Conservation (phyloP, 768 basidiomycete species). For the Xerocomellus chrysenteron region DNA sequence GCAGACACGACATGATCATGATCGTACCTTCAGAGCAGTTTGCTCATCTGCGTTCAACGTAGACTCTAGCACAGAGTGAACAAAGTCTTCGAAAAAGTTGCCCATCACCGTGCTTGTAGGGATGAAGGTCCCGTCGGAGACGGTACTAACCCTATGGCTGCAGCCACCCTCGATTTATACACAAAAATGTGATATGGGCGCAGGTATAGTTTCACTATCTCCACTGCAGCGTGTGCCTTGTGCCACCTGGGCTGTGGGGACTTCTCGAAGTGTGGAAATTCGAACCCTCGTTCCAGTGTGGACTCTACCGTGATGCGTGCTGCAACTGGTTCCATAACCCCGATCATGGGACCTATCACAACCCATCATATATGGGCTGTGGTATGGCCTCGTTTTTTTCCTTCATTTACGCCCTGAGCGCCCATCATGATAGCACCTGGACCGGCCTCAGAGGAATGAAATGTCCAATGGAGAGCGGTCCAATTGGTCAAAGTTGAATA, state of each 20-base stretch:
- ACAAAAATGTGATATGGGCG: not conserved
- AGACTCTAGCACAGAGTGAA: conserved; percentile 18
- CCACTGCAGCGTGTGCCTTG: not conserved
- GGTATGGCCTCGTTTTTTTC: not conserved
- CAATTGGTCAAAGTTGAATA: not conserved
- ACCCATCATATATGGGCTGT: not conserved
- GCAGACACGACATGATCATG: not conserved
- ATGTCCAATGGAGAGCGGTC: not conserved
- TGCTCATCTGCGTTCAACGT: conserved; percentile 26
- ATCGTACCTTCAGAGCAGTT: conserved; percentile 22
- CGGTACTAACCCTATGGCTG: not conserved
- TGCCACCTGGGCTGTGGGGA: not conserved
- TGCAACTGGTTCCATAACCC: not conserved
- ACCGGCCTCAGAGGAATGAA: not conserved
- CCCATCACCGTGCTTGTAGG: conserved; percentile 17
- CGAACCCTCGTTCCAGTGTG: conserved; percentile 1
- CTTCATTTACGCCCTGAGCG: not conserved
- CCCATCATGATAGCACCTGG: no score
- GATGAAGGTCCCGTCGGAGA: not conserved
- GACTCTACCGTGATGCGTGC: not conserved
- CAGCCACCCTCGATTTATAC: not conserved
- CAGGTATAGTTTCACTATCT: not conserved
- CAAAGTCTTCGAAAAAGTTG: conserved; percentile 31
- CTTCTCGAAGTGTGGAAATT: not conserved
- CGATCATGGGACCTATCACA: not conserved